Conservation (phyloP, 1,284 basidiomycete species). For the Microbotryum lychnidis-dioicae region DNA sequence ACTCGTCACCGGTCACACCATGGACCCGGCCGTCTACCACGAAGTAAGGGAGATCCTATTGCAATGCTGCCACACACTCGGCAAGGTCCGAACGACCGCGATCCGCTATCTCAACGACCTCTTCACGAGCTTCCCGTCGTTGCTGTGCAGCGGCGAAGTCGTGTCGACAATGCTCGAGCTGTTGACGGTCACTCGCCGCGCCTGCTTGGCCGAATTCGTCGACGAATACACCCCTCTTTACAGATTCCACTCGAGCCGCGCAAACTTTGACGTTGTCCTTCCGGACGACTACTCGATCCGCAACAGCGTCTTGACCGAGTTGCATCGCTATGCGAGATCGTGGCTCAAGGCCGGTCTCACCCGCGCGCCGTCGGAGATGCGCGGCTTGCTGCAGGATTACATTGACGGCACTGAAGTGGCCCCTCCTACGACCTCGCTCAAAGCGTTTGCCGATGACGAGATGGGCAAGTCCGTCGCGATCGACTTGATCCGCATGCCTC, state of each 20-base stretch:
- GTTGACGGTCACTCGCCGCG: slow-evolving; percentile 74
- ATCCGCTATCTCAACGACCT: slow-evolving; percentile 74
- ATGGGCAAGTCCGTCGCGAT: slow-evolving; percentile 82
- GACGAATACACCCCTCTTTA: slow-evolving; percentile 91
- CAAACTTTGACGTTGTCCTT: slow-evolving; percentile 65
- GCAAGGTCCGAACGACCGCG: slow-evolving; percentile 72
- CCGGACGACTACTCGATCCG: slow-evolving; percentile 81
- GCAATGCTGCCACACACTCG: slow-evolving; percentile 71
- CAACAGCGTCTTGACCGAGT: slow-evolving; percentile 68
- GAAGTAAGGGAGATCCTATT: slow-evolving; percentile 73
- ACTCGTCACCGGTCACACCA: slow-evolving; percentile 67
- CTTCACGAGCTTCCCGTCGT: slow-evolving; percentile 84
- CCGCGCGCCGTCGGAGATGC: slow-evolving; percentile 83
- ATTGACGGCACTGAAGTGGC: slow-evolving; percentile 14
- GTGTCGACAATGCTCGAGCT: slow-evolving; percentile 87
- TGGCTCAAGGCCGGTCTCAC: slow-evolving; percentile 82
- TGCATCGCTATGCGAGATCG: slow-evolving; percentile 62
- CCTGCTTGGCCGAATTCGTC: slow-evolving; percentile 81
- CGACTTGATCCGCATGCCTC: slow-evolving; percentile 55
- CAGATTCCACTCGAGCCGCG: slow-evolving; percentile 65
- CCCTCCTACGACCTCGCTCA: neutral
- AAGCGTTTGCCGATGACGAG: slow-evolving; percentile 52
- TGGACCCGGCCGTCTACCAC: slow-evolving; percentile 61
- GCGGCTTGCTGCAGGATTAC: slow-evolving; percentile 70
- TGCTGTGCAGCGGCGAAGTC: slow-evolving; percentile 82